A percentile compares a stretch with the other conserved stretches of the same genome.
Evolutionary conservation across 73 alveolate species (phyloP).

Genomic region (Tetrahymena elliotti): DNA sequence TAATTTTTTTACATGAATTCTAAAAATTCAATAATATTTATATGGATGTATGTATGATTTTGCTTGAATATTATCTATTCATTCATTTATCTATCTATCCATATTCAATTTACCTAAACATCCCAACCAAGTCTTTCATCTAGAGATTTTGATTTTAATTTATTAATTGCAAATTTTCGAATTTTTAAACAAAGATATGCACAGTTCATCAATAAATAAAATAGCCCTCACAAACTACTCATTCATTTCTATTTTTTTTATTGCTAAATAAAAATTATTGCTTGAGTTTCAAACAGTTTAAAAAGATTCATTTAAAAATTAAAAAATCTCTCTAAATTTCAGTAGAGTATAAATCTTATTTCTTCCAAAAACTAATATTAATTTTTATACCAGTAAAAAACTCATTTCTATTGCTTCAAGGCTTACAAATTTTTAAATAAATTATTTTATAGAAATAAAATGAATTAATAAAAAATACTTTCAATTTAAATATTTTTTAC

Average conservation of each 20-base stretch:
- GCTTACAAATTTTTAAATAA: too few species aligned
- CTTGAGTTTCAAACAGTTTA: neutral
- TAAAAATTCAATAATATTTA: neutral
- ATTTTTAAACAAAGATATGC: neutral
- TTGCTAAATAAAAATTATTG: neutral
- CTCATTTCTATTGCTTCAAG: neutral
- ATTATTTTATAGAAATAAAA: too few species aligned
- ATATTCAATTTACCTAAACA: too few species aligned
- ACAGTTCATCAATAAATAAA: neutral
- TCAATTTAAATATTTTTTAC: too few species aligned
- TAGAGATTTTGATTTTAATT: neutral
- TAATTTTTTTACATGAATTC: neutral
- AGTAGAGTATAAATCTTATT: too few species aligned
- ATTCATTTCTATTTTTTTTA: neutral
- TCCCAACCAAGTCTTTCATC: neutral
- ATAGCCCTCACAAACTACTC: neutral
- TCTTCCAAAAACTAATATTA: neutral
- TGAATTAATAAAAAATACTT: too few species aligned
- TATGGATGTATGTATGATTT: neutral
- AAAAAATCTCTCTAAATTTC: neutral
- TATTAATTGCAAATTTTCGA: neutral
- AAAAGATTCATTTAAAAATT: neutral
- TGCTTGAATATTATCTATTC: neutral
- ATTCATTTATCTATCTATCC: too few species aligned
- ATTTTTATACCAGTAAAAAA: neutral